Base-by-base conservation (phyloP, 1,284 basidiomycete species). In the Pseudozyma hubeiensis region DNA sequence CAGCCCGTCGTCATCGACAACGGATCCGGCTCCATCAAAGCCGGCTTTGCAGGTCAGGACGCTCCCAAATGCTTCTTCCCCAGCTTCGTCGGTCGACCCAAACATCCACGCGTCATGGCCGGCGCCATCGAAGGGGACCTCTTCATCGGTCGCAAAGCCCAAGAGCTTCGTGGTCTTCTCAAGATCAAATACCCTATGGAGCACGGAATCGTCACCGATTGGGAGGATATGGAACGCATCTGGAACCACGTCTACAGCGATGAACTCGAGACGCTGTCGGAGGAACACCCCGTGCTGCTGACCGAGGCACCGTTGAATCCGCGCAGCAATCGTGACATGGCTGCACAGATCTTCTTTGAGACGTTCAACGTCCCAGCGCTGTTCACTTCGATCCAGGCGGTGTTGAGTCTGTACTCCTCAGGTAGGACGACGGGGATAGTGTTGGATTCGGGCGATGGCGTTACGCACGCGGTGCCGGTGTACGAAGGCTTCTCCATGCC, bases 401-500 rank as follows among this genome's bases (percentile, higher is more conserved):
- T 99, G 19, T 87, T 99, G 58, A 94, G 94, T 75, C 86, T 99
- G 84, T 99, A 99, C 87, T 95, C 97, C 4, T 97, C 96, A 6
- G 97, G 97, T n/a, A 89, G 97, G 71, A 99, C 97, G 65, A 99
- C 97, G 33, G 97, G 97, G 40, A 97, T 99, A 62, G 97, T 99
- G 4, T 89, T 99, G 14, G 97, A 99, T 85, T 98, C 97, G 4
- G 97, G 97, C 11, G 97, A 99, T 84, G 97, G 97, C 24, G 97
- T 99, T 2, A 98, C 97, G 19, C 97, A 99, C 78, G 94, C 97
- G 4, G 97, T 99, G 4, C 97, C 97, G 4, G 97, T 99, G 10
- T 99, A 97, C 81, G 97, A 99, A 85, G 97, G 97, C 0, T 99
- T 99, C 87, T 95, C 93, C 9, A 97, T 99, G 93, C 95, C 96